Percentiles rank a stretch among this genome's conserved stretches.
Conservation (phyloP, 2,329 filamentous ascomycete genomes). For the Pyrenophora graminea region DNA sequence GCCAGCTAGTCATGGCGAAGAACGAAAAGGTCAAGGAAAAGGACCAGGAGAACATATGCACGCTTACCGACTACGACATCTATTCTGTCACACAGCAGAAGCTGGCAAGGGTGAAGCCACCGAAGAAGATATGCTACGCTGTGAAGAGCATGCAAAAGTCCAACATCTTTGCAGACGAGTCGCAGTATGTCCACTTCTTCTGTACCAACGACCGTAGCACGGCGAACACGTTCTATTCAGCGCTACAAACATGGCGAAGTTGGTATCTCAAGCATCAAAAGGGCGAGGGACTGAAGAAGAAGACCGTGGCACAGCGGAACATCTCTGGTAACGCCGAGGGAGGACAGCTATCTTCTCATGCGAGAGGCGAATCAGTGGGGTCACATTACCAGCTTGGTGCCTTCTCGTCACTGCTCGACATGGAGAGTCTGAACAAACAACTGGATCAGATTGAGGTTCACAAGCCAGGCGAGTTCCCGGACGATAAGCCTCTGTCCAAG, state of each 20-base stretch:
- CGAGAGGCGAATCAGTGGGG: slow-evolving; percentile 47
- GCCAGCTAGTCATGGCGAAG: slow-evolving; percentile 74
- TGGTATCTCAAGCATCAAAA: slow-evolving; percentile 84
- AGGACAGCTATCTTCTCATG: slow-evolving; percentile 27
- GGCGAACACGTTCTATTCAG: slow-evolving; percentile 70
- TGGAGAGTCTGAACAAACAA: slow-evolving; percentile 60
- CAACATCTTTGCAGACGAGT: slow-evolving; percentile 76
- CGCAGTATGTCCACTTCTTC: slow-evolving; percentile 93
- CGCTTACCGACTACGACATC: slow-evolving; percentile 90
- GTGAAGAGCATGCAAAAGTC: slow-evolving; percentile 92
- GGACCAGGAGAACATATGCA: slow-evolving; percentile 73
- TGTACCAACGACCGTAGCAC: slow-evolving; percentile 71
- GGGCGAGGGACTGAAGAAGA: slow-evolving; percentile 57
- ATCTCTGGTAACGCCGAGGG: slow-evolving; percentile 22
- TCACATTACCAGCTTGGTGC: slow-evolving; percentile 66
- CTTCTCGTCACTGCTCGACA: slow-evolving; percentile 70
- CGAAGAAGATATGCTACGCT: slow-evolving; percentile 83
- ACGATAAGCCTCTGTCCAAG: slow-evolving; percentile 30
- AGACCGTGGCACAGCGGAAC: slow-evolving; percentile 34
- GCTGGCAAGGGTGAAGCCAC: slow-evolving; percentile 74
- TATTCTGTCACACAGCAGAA: slow-evolving; percentile 75
- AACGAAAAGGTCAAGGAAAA: slow-evolving; percentile 64
- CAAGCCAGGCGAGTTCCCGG: slow-evolving; percentile 32
- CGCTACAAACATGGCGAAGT: slow-evolving; percentile 81
- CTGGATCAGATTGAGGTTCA: slow-evolving; percentile 31